Evolutionary conservation across 805 yeast species (phyloP).

Genomic region (Ogataea trehalophila): DNA sequence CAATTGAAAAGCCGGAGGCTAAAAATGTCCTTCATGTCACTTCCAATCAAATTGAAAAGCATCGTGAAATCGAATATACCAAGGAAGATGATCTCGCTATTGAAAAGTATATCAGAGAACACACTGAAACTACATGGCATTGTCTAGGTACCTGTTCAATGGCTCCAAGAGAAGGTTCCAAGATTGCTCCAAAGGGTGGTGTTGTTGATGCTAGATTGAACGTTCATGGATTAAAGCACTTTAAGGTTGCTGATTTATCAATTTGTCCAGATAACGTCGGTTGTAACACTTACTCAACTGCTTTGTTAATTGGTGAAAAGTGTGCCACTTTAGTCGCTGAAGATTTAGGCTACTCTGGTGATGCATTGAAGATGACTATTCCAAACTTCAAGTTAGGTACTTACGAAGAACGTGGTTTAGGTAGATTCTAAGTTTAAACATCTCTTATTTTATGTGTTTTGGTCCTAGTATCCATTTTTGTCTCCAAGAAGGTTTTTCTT

Average conservation of each 20-base stretch:
- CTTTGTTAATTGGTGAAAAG: slow-evolving; percentile 27
- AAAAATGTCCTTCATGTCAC: slow-evolving; percentile 18
- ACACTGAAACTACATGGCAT: slow-evolving; percentile 28
- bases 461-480: neutral
- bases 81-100: slow-evolving; percentile 25
- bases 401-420: slow-evolving; percentile 25
- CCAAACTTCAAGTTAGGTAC: slow-evolving; percentile 26
- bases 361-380: slow-evolving; percentile 23
- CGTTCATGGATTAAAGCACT: slow-evolving; percentile 24
- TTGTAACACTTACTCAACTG: slow-evolving; percentile 27
- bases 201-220: slow-evolving; percentile 24
- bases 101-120: slow-evolving; percentile 25
- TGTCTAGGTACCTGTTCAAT: slow-evolving; percentile 27
- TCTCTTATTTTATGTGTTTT: neutral
- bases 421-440: slow-evolving; percentile 17
- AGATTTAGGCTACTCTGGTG: slow-evolving; percentile 28
- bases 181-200: slow-evolving; percentile 24
- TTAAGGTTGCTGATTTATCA: slow-evolving; percentile 27
- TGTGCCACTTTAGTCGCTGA: slow-evolving; percentile 25
- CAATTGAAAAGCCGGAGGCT: slow-evolving; percentile 18
- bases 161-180: slow-evolving; percentile 27
- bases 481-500: neutral
- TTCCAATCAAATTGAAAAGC: slow-evolving; percentile 20
- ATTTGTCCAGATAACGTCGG: slow-evolving; percentile 28
- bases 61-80: slow-evolving; percentile 21